Percentiles rank a stretch among this genome's conserved stretches.
phyloP scores from a whole-genome alignment of 2,329 filamentous ascomycete species.

The Arthrocladium fulminans region DNA sequence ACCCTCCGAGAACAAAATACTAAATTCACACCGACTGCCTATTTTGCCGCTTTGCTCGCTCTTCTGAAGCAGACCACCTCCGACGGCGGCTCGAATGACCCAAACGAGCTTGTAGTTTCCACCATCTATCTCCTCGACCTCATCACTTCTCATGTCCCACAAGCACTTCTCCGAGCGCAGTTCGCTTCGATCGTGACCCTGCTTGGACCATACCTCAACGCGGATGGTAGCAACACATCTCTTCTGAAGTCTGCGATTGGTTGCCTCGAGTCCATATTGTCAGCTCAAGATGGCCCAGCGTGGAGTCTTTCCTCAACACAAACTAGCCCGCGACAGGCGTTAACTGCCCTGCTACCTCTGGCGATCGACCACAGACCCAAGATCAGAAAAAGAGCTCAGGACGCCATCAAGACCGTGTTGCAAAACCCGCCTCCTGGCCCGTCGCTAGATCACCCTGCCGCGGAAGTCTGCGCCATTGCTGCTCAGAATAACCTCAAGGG shows the following conservation, averaged over 20 bases:
- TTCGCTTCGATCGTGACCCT: conserved; percentile 87
- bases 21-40: conserved; percentile 74
- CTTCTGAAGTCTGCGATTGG: conserved; percentile 82
- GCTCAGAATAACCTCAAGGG: conserved; percentile 72
- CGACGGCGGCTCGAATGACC: conserved; percentile 53
- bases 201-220: conserved; percentile 72
- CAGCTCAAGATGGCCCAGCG: conserved; percentile 76
- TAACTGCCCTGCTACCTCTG: conserved; percentile 75
- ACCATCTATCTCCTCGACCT: conserved; percentile 94
- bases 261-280: conserved; percentile 80
- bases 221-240: conserved; percentile 75
- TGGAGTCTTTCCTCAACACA: conserved; percentile 81
- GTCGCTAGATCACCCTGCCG: conserved; percentile 84
- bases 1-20: conserved; percentile 83
- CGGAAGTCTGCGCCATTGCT: conserved; percentile 91
- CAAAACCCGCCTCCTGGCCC: conserved; percentile 82
- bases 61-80: conserved; percentile 70
- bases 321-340: conserved; percentile 75
- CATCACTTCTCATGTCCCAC: conserved; percentile 73
- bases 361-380: conserved; percentile 84
- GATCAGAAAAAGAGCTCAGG: conserved; percentile 85
- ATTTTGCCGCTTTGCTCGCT: conserved; percentile 90
- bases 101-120: conserved; percentile 73
- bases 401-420: conserved; percentile 74
- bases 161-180: conserved; percentile 81